phyloP scores from a whole-genome alignment of 208 protist genomes.

The Trypanosoma scelopori region DNA sequence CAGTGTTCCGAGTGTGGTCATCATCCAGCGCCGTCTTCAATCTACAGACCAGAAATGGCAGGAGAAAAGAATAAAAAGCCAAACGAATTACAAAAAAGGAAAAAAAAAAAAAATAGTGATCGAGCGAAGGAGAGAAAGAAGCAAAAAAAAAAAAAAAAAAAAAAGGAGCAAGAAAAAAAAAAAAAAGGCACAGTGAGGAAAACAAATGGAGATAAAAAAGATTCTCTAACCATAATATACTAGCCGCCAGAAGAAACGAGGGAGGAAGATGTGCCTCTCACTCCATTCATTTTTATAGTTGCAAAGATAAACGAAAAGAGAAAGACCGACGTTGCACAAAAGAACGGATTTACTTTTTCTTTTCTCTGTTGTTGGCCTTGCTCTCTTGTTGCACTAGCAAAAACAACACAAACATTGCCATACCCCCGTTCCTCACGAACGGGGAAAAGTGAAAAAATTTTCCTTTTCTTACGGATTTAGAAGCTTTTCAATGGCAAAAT shows the following conservation, averaged over 20 bases:
- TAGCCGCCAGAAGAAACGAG: not conserved
- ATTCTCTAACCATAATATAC: not conserved
- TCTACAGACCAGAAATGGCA: slow-evolving; percentile 21
- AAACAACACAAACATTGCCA: slow-evolving; percentile 1
- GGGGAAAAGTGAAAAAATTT: slow-evolving; percentile 17
- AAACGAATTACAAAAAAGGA: slow-evolving; percentile 18
- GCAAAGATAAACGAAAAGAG: slow-evolving; percentile 27
- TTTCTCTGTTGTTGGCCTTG: not conserved
- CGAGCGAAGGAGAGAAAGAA: slow-evolving; percentile 20
- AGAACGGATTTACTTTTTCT: not conserved
- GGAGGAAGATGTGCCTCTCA: not conserved
- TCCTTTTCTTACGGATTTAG: slow-evolving; percentile 43
- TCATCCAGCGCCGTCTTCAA: slow-evolving; percentile 36
- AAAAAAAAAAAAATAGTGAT: slow-evolving; percentile 9
- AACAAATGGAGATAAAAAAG: no score
- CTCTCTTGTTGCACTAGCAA: not conserved
- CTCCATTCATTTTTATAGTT: slow-evolving; percentile 8
- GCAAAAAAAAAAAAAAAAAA: slow-evolving; percentile 18
- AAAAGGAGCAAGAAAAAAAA: slow-evolving; percentile 20
- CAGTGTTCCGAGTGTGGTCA: slow-evolving; percentile 35
- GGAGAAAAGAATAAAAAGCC: no score
- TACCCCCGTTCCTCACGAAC: not conserved
- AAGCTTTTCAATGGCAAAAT: slow-evolving; percentile 88
- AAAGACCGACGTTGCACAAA: not conserved
- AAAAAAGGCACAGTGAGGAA: slow-evolving; percentile 8